Conservation (phyloP, 2,329 filamentous ascomycete species). For the Fusarium caatingaense region DNA sequence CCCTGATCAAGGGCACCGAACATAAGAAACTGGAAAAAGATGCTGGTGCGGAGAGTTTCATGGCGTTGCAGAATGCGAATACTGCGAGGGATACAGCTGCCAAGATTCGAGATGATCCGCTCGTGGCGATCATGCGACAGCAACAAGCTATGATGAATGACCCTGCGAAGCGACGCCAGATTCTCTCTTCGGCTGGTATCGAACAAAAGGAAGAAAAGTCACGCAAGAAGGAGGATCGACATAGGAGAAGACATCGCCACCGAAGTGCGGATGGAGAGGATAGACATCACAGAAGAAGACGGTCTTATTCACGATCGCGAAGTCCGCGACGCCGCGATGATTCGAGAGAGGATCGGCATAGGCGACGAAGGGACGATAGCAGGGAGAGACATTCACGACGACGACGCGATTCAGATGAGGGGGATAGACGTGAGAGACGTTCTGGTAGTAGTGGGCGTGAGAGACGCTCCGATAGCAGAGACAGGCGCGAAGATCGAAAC, state of each 20-base stretch:
- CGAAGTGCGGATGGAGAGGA: constrained; percentile 55
- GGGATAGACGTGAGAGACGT: constrained; percentile 6
- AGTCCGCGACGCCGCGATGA: constrained; percentile 54
- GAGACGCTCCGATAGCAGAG: not conserved
- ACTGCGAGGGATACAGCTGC: constrained; percentile 81
- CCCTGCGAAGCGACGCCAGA: constrained; percentile 72
- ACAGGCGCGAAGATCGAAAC: not conserved
- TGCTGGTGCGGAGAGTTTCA: constrained; percentile 67
- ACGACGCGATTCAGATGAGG: constrained; percentile 38
- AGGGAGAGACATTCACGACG: constrained; percentile 40
- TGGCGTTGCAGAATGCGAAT: constrained; percentile 76
- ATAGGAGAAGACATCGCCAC: constrained; percentile 59
- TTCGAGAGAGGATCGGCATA: constrained; percentile 47
- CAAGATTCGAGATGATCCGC: constrained; percentile 91
- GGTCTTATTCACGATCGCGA: constrained; percentile 60
- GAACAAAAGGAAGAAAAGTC: constrained; percentile 58
- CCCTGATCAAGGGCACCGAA: constrained; percentile 80
- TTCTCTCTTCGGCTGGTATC: constrained; percentile 73
- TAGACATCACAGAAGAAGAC: constrained; percentile 55
- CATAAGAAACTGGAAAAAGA: constrained; percentile 84
- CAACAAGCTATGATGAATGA: constrained; percentile 90
- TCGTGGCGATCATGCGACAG: constrained; percentile 92
- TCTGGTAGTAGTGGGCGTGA: not conserved
- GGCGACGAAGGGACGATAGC: constrained; percentile 42
- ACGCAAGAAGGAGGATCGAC: constrained; percentile 48